phyloP scores from a whole-genome alignment of 192 early-diverging fungal genomes.

The Phlyctochytrium bullatum region DNA sequence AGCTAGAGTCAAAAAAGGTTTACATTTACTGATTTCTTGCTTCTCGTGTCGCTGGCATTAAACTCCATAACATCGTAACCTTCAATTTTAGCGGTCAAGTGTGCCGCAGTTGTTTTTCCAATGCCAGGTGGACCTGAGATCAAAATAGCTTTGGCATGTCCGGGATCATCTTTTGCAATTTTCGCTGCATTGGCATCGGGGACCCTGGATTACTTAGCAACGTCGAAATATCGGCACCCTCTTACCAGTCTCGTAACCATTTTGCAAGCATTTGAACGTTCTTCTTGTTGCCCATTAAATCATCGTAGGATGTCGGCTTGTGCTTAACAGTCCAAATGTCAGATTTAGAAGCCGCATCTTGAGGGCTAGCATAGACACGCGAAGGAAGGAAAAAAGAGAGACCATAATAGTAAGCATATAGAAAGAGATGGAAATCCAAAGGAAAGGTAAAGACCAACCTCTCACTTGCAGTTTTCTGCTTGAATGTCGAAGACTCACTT shows the following conservation, averaged over 20 bases:
- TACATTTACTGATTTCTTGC: conserved; percentile 81
- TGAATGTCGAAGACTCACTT: neutral
- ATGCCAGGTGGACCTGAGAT: conserved; percentile 96
- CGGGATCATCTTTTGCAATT: conserved; percentile 51
- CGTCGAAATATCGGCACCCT: neutral
- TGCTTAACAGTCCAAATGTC: conserved; percentile 95
- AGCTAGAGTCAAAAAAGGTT: conserved; percentile 13
- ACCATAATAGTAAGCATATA: neutral
- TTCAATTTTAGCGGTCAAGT: conserved; percentile 74
- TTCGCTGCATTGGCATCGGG: conserved; percentile 37
- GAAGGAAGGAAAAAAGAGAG: neutral
- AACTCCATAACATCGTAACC: conserved; percentile 90
- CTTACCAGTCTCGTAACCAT: conserved; percentile 79
- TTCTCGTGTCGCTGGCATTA: conserved; percentile 95
- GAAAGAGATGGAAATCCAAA: neutral
- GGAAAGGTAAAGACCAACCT: neutral
- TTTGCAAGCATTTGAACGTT: conserved; percentile 61
- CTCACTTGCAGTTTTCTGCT: neutral
- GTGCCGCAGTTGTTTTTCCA: conserved; percentile 95
- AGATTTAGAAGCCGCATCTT: neutral
- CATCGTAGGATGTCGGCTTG: conserved; percentile 70
- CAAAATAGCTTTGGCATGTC: conserved; percentile 63
- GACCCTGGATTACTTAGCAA: conserved; percentile 37
- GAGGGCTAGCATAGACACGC: neutral
- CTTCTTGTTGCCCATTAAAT: conserved; percentile 86